A percentile compares a stretch with the other conserved stretches of the same genome.
phyloP scores from a whole-genome alignment of 1,139 yeast genomes.

The Suhomyces panamericanus region DNA sequence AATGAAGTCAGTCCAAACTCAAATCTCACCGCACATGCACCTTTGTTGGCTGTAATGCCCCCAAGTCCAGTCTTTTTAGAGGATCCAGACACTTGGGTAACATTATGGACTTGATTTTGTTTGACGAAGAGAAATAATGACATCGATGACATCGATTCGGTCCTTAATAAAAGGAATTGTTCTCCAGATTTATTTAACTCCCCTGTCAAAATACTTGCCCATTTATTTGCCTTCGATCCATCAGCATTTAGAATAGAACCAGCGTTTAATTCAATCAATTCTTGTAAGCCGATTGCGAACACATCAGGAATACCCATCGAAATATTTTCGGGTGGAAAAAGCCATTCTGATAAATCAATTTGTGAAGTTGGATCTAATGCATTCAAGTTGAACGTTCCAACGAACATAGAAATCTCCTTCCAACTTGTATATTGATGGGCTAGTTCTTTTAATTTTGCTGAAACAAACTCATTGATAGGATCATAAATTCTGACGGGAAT shows the following conservation, averaged over 20 bases:
- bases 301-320: slow-evolving; percentile 58
- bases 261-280: slow-evolving; percentile 85
- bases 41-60: slow-evolving; percentile 90
- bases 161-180: slow-evolving; percentile 40
- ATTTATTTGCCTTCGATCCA: slow-evolving; percentile 58
- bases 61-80: slow-evolving; percentile 87
- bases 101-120: slow-evolving; percentile 57
- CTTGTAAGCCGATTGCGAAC: slow-evolving; percentile 88
- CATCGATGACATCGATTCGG: slow-evolving; percentile 49
- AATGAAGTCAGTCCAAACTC: slow-evolving; percentile 74
- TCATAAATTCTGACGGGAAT: slow-evolving; percentile 73
- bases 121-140: slow-evolving; percentile 59
- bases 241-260: slow-evolving; percentile 77
- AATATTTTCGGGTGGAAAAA: slow-evolving; percentile 67
- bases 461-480: slow-evolving; percentile 83
- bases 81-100: slow-evolving; percentile 77
- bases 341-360: slow-evolving; percentile 71
- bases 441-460: slow-evolving; percentile 52
- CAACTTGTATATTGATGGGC: slow-evolving; percentile 61
- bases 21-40: slow-evolving; percentile 85
- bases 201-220: slow-evolving; percentile 59
- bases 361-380: slow-evolving; percentile 57
- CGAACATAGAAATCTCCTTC: slow-evolving; percentile 62
- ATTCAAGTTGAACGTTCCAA: slow-evolving; percentile 87
- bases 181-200: slow-evolving; percentile 52